Base-by-base conservation (phyloP, 495 filamentous ascomycete genomes). In the Lophium mytilinum region DNA sequence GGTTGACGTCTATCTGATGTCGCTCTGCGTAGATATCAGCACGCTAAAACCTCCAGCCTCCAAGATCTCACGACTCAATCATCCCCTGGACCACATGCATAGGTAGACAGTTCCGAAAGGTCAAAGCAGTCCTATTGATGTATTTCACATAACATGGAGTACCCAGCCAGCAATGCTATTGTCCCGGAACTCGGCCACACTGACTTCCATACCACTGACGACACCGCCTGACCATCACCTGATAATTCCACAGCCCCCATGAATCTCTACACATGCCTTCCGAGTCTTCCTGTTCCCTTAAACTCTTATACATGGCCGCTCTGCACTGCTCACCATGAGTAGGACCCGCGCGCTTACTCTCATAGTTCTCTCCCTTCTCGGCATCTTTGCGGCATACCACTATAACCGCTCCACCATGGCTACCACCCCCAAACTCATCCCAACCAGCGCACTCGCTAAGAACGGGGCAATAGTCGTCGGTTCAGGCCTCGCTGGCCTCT, bases 401-500 rank as follows among this genome's bases (percentile, higher is more conserved):
- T 43, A 51, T 18, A 57, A 51, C 36, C 33, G 39, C 40, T 36
- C 37, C 33, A 57, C 24, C 12, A 48, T 48, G 45, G 21, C 45
- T 7, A 48, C 14, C 21, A 48, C 33, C 30, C 49, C 34, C 9
- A 57, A 36, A 34, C 21, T 51, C 47, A 14, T 37, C 11, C 34
- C 47, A 11, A 10, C 46, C 37, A 12, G 39, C 33, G 18, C 37
- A 46, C 9, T 19, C 18, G n/a, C 49, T 19, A 15, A 55, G 51
- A 40, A 12, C 15, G 39, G 58, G 1, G 74, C 78, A 47, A 76
- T 81, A 10, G 68, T 78, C 1, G 72, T 80, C 10, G 77, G 77
- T 45, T 77, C 76, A 6, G 78, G 77, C 6, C 72, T 81, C 9
- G 78, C 78, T 9, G 77, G 78, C 4, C 69, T 81, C 3, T 71